A percentile compares a stretch with the other conserved stretches of the same genome.
These are phyloP conservation scores for Phlyctochytrium planicorne DNA, from an alignment of 192 early-diverging fungal genomes.

Conservation along the genomic window DNA sequence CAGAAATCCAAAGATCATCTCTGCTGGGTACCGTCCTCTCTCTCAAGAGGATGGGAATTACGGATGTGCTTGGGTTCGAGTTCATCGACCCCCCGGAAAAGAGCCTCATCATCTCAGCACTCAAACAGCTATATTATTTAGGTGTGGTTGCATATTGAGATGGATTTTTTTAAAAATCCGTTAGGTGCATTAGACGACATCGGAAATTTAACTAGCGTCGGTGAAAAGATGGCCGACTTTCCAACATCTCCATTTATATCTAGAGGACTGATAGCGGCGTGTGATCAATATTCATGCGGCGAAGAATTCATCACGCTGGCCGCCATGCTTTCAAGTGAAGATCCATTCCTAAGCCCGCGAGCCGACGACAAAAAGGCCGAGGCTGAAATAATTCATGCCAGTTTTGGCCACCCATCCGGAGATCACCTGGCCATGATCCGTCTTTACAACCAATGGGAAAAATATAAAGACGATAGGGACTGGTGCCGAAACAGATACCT, in stretches of 20 bases:
- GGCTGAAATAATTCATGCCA: constrained; percentile 28
- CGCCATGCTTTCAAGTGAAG: constrained; percentile 53
- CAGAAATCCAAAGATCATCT: constrained; percentile 58
- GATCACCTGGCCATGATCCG: constrained; percentile 53
- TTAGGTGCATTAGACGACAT: constrained; percentile 49
- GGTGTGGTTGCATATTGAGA: constrained; percentile 21
- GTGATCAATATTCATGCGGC: constrained; percentile 36
- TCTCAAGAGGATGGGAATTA: constrained; percentile 54
- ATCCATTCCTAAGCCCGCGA: constrained; percentile 40
- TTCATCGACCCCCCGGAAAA: constrained; percentile 59
- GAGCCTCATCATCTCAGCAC: constrained; percentile 37
- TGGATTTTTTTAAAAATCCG: constrained; percentile 8
- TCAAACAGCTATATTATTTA: constrained; percentile 47
- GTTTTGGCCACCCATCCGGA: constrained; percentile 36
- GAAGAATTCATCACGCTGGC: constrained; percentile 49
- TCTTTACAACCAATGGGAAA: constrained; percentile 46
- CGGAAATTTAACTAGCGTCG: constrained; percentile 44
- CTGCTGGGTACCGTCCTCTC: constrained; percentile 48
- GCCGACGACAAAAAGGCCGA: constrained; percentile 26
- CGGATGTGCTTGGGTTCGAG: constrained; percentile 58
- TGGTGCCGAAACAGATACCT: constrained; percentile 47
- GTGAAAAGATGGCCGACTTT: constrained; percentile 43
- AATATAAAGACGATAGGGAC: constrained; percentile 17
- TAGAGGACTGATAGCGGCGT: constrained; percentile 37
- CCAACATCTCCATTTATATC: constrained; percentile 49